A percentile compares a stretch with the other conserved stretches of the same genome.
These are phyloP conservation scores for Penicillium verrucosum DNA, from an alignment of 2,329 filamentous ascomycete species.

Conservation along the genomic window DNA sequence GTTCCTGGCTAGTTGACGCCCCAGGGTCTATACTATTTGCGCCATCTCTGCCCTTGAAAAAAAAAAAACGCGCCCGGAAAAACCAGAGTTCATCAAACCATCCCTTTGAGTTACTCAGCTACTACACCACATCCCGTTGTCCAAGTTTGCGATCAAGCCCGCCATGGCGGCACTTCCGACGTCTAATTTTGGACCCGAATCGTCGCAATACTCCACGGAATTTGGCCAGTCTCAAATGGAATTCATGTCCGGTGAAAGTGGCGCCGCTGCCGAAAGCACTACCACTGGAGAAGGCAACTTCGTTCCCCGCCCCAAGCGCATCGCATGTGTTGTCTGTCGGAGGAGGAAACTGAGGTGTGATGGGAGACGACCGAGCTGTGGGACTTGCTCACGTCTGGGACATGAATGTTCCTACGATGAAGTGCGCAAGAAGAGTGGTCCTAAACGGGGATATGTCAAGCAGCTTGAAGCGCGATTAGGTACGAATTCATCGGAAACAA, in stretches of 20 bases:
- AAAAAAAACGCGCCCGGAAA: slow-evolving; percentile 1
- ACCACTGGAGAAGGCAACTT: slow-evolving; percentile 51
- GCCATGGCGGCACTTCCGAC: slow-evolving; percentile 20
- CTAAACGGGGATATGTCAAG: slow-evolving; percentile 92
- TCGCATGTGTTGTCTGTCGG: slow-evolving; percentile 91
- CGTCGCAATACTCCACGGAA: slow-evolving; percentile 30
- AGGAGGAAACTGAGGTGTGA: slow-evolving; percentile 92
- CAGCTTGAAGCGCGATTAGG: slow-evolving; percentile 87
- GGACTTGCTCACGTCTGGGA: slow-evolving; percentile 79
- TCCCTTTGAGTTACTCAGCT: slow-evolving; percentile 13
- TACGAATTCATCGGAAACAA: slow-evolving; percentile 47
- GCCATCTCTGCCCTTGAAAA: not conserved
- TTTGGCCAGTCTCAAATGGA: slow-evolving; percentile 13
- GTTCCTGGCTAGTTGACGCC: slow-evolving; percentile 2
- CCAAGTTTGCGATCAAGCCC: slow-evolving; percentile 2
- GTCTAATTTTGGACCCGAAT: slow-evolving; percentile 14
- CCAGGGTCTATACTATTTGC: not conserved
- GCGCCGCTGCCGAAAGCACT: slow-evolving; percentile 32
- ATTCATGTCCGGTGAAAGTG: slow-evolving; percentile 17
- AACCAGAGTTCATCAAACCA: slow-evolving; percentile 8
- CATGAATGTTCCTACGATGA: slow-evolving; percentile 91
- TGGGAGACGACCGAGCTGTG: slow-evolving; percentile 77
- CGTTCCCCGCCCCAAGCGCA: slow-evolving; percentile 79
- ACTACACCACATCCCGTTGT: not conserved
- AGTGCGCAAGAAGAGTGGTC: slow-evolving; percentile 88